Base-by-base conservation (phyloP, 768 basidiomycete genomes). In the Cubamyces lactineus region DNA sequence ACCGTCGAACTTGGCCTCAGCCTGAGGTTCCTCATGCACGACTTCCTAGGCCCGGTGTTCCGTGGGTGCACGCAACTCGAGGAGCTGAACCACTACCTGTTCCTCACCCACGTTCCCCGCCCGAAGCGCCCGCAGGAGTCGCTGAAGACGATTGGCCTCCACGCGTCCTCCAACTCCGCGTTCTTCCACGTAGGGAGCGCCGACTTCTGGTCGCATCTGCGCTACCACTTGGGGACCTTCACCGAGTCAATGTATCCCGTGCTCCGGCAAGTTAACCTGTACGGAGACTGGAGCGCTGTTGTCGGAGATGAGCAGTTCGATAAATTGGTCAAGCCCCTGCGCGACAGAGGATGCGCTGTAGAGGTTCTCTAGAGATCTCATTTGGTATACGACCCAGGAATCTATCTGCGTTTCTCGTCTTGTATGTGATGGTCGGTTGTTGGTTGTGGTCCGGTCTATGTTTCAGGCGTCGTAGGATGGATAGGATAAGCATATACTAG, bases 1-100 rank as follows among this genome's bases (percentile, higher is more conserved):
- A 78, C 75, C 1, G 75, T 88, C 23, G 87, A 88, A 67, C 79
- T 89, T 57, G 86, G 87, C 38, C 79, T 74, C 63, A 80, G 83
- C 69, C 65, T 85, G 30, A 81, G 78, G 42, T 89, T 88, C 70
- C 74, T 80, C 46, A 70, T 83, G 57, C 69, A 68, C 45, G 86
- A 88, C 66, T 71, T 78, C 59, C 72, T 88, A 52, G 67, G 78
- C 5, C 54, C 69, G 7, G 80, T 85, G 67, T 72, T 90, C 46
- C 73, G 71, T 26, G 67, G 72, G 11, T 85, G 85, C 64, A 73
- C 79, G 0, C 73, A 72, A 30, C 76, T 87, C 34, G 75, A 75
- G 59, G 75, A 80, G 59, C 71, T 90, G 63, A 83, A 86, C 70
- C 88, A 84, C 67, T 81, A 72, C 64, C 43, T 67, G 28, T 61